These are phyloP conservation scores for Scheffersomyces segobiensis DNA, from an alignment of 1,139 yeast species.

Conservation along the genomic window DNA sequence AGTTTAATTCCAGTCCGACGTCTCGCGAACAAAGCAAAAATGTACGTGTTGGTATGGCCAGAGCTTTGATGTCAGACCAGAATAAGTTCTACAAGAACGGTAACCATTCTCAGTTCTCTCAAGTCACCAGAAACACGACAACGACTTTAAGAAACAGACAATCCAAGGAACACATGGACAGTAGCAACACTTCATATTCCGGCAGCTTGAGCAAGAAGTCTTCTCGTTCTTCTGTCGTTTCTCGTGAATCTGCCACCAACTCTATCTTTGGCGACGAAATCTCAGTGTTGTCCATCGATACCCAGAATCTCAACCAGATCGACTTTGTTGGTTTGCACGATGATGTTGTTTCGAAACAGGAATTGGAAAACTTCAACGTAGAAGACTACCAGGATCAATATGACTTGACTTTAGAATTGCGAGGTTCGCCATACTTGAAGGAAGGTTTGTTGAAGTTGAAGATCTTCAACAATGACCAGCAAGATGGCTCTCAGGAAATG, in stretches of 20 bases:
- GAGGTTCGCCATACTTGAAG: conserved; percentile 78
- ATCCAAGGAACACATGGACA: conserved; percentile 9
- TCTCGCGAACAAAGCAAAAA: conserved; percentile 8
- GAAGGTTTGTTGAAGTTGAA: conserved; percentile 68
- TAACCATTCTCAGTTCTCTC: conserved; percentile 23
- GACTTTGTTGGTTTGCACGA: conserved; percentile 13
- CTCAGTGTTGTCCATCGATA: conserved; percentile 40
- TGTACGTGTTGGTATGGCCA: conserved; percentile 42
- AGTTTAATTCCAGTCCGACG: conserved; percentile 20
- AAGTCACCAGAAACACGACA: conserved; percentile 17
- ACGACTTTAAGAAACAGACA: conserved; percentile 7
- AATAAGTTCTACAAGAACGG: conserved; percentile 23
- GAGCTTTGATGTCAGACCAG: conserved; percentile 41
- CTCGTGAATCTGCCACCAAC: conserved; percentile 26
- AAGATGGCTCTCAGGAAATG: conserved; percentile 25
- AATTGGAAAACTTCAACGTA: conserved; percentile 40
- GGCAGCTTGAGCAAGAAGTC: conserved; percentile 28
- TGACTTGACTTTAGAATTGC: conserved; percentile 61
- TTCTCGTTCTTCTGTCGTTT: conserved; percentile 38
- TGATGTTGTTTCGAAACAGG: conserved; percentile 15
- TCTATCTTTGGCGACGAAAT: conserved; percentile 24
- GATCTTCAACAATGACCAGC: conserved; percentile 42
- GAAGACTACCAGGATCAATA: conserved; percentile 50
- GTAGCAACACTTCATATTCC: conserved; percentile 2
- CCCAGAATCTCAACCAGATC: conserved; percentile 25